Percentiles rank a stretch among this genome's conserved stretches.
Evolutionary conservation across 441 rosid genomes (phyloP).

Genomic region (Euphorbia celastroides): DNA sequence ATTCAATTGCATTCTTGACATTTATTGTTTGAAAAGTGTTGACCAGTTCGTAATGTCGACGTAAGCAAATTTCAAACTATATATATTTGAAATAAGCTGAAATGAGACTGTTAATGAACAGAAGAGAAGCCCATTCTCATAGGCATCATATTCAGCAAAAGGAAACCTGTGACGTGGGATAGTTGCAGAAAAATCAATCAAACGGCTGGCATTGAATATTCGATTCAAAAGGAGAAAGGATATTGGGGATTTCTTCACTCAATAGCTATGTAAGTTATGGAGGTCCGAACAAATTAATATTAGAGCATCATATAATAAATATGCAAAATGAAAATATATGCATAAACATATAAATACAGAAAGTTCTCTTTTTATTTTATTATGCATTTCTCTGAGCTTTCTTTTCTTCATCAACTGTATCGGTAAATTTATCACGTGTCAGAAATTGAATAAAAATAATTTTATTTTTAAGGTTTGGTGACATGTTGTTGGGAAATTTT

Average conservation of each 20-base stretch:
- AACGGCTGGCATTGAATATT: conserved; percentile 6
- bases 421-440: too few species aligned
- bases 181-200: conserved; percentile 1
- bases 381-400: too few species aligned
- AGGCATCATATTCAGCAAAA: conserved; percentile 9
- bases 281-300: neutral
- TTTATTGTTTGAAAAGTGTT: too few species aligned
- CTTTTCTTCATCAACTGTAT: too few species aligned
- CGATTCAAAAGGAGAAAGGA: neutral
- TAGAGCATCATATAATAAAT: neutral
- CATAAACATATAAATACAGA: too few species aligned
- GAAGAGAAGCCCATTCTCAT: conserved; percentile 12
- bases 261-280: neutral
- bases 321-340: neutral
- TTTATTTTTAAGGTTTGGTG: too few species aligned
- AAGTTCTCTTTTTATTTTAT: too few species aligned
- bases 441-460: too few species aligned
- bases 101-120: neutral
- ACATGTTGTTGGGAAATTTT: too few species aligned
- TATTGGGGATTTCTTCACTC: conserved; percentile 15
- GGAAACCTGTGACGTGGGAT: neutral
- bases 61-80: too few species aligned
- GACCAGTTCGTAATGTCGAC: too few species aligned
- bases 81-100: neutral
- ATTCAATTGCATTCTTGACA: too few species aligned